Conservation (phyloP, 2,329 filamentous ascomycete species). For the Lachnellula arida region DNA sequence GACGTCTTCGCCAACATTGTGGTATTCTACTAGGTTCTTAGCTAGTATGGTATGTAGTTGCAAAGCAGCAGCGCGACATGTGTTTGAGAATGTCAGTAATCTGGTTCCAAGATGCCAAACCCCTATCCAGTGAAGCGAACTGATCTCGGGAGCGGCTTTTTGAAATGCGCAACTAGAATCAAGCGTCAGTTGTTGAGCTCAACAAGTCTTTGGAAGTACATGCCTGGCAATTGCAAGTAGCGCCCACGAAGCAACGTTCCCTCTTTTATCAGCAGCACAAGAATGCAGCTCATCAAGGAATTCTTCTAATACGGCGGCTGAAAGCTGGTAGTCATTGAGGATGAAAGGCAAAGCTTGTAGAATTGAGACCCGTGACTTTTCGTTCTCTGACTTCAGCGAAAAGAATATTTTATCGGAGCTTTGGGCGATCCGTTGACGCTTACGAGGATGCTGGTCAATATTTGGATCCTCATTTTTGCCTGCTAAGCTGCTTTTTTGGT, state of each 20-base stretch:
- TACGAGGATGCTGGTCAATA: conserved; percentile 22
- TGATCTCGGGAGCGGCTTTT: conserved; percentile 32
- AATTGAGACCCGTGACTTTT: conserved; percentile 26
- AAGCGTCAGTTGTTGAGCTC: conserved; percentile 11
- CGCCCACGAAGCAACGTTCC: conserved; percentile 68
- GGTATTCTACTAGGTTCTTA: conserved; percentile 60
- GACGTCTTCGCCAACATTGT: conserved; percentile 62
- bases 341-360: conserved; percentile 51
- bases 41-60: conserved; percentile 65
- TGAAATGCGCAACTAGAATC: conserved; percentile 44
- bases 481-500: conserved; percentile 5
- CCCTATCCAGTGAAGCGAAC: conserved; percentile 60
- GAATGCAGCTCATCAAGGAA: conserved; percentile 54
- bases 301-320: conserved; percentile 47
- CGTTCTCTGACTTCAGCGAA: conserved; percentile 22
- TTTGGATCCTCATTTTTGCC: conserved; percentile 10
- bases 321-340: conserved; percentile 41
- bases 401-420: conserved; percentile 25
- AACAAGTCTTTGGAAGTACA: conserved; percentile 24
- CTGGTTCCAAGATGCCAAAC: conserved; percentile 72
- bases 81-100: conserved; percentile 63
- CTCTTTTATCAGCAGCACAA: conserved; percentile 66
- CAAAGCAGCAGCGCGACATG: conserved; percentile 69
- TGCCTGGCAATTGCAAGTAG: conserved; percentile 79
- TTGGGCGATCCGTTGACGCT: conserved; percentile 26